phyloP scores from a whole-genome alignment of 2,329 filamentous ascomycete genomes.

The Aspergillus udagawae region DNA sequence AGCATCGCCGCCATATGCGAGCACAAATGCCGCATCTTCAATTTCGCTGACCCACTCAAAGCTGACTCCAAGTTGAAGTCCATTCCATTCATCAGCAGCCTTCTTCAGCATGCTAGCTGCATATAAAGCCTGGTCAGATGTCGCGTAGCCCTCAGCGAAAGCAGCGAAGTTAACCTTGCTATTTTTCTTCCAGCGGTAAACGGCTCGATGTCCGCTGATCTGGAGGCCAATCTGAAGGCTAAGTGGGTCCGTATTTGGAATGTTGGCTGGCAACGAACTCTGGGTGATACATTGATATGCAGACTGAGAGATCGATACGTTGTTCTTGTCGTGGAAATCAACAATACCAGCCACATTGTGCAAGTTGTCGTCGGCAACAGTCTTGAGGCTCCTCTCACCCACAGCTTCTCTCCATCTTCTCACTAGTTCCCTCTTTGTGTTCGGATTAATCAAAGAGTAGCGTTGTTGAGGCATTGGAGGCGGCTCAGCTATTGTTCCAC shows the following conservation, averaged over 20 bases:
- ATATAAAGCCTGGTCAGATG: neutral
- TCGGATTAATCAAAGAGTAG: no score
- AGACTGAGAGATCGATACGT: neutral
- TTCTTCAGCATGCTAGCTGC: conserved; percentile 2
- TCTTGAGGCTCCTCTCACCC: neutral
- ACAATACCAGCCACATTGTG: neutral
- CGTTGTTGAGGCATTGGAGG: no score
- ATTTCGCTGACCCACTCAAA: conserved; percentile 1
- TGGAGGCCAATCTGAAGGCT: neutral
- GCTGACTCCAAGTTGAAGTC: conserved; percentile 1
- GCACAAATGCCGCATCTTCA: conserved; percentile 3
- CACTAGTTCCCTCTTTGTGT: no score
- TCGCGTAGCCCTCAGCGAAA: conserved; percentile 2
- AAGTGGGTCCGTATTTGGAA: neutral
- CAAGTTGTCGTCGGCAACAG: neutral
- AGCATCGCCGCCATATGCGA: no score
- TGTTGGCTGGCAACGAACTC: neutral
- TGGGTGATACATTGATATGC: conserved; percentile 2
- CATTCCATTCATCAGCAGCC: conserved; percentile 6
- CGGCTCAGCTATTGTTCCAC: neutral
- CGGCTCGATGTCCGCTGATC: neutral
- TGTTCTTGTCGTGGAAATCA: neutral
- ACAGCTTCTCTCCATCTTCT: no score
- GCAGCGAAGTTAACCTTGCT: conserved; percentile 4
- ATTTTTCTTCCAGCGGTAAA: conserved; percentile 2